phyloP scores from a whole-genome alignment of 768 basidiomycete genomes.

The Filobasidium wieringae region DNA sequence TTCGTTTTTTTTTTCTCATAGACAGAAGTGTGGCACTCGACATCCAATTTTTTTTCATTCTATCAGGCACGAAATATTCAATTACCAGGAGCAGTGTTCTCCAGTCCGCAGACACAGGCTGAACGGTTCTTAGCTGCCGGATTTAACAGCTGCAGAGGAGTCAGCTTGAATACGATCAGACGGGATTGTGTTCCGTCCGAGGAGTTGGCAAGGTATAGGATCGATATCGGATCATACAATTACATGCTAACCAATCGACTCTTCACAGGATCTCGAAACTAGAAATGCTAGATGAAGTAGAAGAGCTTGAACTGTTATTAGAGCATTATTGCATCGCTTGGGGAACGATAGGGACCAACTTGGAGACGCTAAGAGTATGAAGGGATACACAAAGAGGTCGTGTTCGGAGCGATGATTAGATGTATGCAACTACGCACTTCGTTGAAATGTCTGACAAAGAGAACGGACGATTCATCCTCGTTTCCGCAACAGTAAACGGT shows the following conservation, averaged over 20 bases:
- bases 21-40: too few species aligned
- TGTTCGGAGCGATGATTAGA: too few species aligned
- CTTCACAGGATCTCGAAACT: constrained; percentile 56
- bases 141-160: constrained; percentile 49
- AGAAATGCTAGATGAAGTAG: constrained; percentile 85
- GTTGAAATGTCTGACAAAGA: too few species aligned
- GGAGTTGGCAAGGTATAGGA: constrained; percentile 34
- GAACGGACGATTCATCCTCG: too few species aligned
- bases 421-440: too few species aligned
- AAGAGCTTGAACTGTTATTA: constrained; percentile 83
- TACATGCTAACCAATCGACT: background rate
- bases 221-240: constrained; percentile 41
- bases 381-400: too few species aligned
- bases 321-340: constrained; percentile 82
- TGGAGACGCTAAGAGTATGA: too few species aligned
- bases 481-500: too few species aligned
- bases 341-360: constrained; percentile 42
- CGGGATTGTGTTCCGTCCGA: constrained; percentile 29
- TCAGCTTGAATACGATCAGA: constrained; percentile 62
- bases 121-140: constrained; percentile 51
- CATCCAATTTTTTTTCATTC: too few species aligned
- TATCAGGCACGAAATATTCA: constrained; percentile 62
- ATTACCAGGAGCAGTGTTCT: constrained; percentile 63
- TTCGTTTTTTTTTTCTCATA: too few species aligned
- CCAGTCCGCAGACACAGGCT: constrained; percentile 49